Base-by-base conservation (phyloP, 2,329 filamentous ascomycete species). In the Microcera coccophila region DNA sequence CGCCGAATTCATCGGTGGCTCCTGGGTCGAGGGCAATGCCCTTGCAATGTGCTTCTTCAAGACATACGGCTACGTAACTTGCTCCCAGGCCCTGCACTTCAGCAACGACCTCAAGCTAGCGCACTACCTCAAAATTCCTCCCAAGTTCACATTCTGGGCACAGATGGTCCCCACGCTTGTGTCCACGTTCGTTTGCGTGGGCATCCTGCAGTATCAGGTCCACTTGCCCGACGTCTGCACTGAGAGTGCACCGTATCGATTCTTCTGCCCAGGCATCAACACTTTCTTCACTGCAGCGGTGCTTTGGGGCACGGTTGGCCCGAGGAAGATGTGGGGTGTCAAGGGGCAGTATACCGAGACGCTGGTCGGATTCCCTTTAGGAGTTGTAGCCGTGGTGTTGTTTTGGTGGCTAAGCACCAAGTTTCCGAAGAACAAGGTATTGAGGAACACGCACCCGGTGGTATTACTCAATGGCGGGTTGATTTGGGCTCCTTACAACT, bases 281-380 rank as follows among this genome's bases (percentile, higher is more conserved):
- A 71, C 69, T 10, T 65, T 71, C 5, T 74, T 68, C 49, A 71
- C 68, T 1, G 68, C 70, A 2, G 71, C 68, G 1, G 62, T 75
- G 12, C 68, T 75, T 29, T 75, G 73, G 73, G 75, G 69, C 19
- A 62, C 67, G 8, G 68, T 77, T 8, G 74, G 74, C 0, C 75
- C 74, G 0, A 61, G 62, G 1, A 62, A 72, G 4, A 21, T 51
- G 8, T 51, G 42, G 15, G 47, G 44, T 35, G 26, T 42, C 3
- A 43, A n/a, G n/a, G n/a, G 45, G n/a, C 62, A 63, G 35, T 70
- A 70, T 44, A 62, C 59, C 2, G 57, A 56, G 26, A 56, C 63
- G 0, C 50, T 69, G 1, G 51, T 63, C 12, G 67, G 68, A 4
- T 73, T 72, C 41, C 66, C 68, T 1, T 38, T 67, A 1, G 69